Evolutionary conservation across 2,329 filamentous ascomycete genomes (phyloP).

Genomic region (Aspergillus tanneri): DNA sequence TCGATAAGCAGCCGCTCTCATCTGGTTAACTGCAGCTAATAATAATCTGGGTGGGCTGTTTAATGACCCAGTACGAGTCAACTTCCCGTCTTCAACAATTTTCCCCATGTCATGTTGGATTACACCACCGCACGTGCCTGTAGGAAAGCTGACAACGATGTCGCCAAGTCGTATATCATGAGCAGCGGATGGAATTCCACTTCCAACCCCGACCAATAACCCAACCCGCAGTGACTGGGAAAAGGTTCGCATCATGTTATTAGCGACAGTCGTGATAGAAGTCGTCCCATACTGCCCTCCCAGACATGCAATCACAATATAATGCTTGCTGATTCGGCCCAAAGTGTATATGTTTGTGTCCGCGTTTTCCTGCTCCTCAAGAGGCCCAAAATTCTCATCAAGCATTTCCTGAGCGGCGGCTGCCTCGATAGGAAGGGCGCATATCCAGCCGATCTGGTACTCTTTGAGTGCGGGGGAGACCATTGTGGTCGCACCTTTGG

Average conservation of each 20-base stretch:
- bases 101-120: conserved; percentile 29
- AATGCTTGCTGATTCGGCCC: conserved; percentile 21
- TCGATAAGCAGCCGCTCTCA: conserved; percentile 2
- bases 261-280: conserved; percentile 17
- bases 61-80: conserved; percentile 16
- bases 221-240: conserved; percentile 19
- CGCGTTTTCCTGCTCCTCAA: conserved; percentile 14
- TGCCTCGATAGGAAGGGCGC: conserved; percentile 20
- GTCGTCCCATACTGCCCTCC: conserved; percentile 16
- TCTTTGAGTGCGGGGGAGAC: no score
- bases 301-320: conserved; percentile 24
- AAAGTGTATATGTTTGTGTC: conserved; percentile 23
- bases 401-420: conserved; percentile 21
- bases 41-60: conserved; percentile 20
- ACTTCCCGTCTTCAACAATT: conserved; percentile 6
- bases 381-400: conserved; percentile 18
- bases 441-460: conserved; percentile 21
- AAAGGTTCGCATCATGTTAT: conserved; percentile 20
- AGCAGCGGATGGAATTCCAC: conserved; percentile 23
- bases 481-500: no score
- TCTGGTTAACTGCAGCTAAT: conserved; percentile 10
- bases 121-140: conserved; percentile 21
- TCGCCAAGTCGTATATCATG: conserved; percentile 34
- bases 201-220: conserved; percentile 27
- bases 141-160: conserved; percentile 28